Evolutionary conservation across 441 rosid genomes (phyloP).

Genomic region (Gossypium laxum): DNA sequence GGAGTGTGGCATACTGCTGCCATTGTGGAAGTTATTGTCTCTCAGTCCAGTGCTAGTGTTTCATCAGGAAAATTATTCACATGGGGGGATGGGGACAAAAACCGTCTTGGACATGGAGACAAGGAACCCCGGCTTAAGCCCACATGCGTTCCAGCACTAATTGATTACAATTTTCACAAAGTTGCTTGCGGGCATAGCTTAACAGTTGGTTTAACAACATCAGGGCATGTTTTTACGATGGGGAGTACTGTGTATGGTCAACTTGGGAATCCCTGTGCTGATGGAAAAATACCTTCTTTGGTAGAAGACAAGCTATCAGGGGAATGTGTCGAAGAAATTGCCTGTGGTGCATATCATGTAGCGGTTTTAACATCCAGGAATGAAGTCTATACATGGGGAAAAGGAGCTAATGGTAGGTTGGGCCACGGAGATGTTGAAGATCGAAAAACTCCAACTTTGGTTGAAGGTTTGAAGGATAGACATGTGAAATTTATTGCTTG

Average conservation of each 20-base stretch:
- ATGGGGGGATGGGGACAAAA: slow-evolving; percentile 98
- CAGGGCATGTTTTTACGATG: slow-evolving; percentile 80
- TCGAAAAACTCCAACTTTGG: slow-evolving; percentile 69
- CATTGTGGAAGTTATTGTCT: slow-evolving; percentile 77
- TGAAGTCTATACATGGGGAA: slow-evolving; percentile 94
- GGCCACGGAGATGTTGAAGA: slow-evolving; percentile 94
- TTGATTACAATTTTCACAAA: slow-evolving; percentile 76
- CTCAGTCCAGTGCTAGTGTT: slow-evolving; percentile 68
- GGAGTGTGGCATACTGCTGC: slow-evolving; percentile 99
- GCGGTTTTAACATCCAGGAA: slow-evolving; percentile 68
- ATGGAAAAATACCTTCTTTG: slow-evolving; percentile 64
- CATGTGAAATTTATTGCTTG: slow-evolving; percentile 83
- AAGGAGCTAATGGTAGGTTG: slow-evolving; percentile 94
- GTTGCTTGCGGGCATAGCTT: slow-evolving; percentile 91
- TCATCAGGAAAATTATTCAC: slow-evolving; percentile 83
- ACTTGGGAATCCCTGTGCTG: slow-evolving; percentile 69
- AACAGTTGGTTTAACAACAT: slow-evolving; percentile 76
- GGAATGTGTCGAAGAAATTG: slow-evolving; percentile 74
- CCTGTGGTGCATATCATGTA: slow-evolving; percentile 91
- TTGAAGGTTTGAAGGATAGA: slow-evolving; percentile 80
- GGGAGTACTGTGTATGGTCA: slow-evolving; percentile 97
- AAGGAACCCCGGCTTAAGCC: slow-evolving; percentile 84
- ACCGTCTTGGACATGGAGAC: slow-evolving; percentile 94
- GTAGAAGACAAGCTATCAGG: slow-evolving; percentile 71
- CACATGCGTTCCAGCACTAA: slow-evolving; percentile 79